Conservation (phyloP, 805 yeast genomes). For the Candida sithepensis region DNA sequence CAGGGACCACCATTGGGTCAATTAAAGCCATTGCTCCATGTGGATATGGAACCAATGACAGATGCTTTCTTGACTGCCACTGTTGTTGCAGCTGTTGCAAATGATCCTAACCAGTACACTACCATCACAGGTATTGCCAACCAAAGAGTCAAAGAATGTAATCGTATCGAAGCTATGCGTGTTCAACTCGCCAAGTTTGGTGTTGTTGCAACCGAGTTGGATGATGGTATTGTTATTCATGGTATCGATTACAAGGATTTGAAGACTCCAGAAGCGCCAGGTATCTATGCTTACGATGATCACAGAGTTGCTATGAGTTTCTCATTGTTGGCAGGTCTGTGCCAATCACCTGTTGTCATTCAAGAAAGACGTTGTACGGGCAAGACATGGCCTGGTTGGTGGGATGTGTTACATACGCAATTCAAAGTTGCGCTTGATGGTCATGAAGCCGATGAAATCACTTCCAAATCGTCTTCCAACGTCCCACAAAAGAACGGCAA, state of each 20-base stretch:
- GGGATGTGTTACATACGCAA: conserved; percentile 81
- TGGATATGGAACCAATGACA: conserved; percentile 99
- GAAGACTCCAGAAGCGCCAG: conserved; percentile 53
- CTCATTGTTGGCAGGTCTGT: conserved; percentile 77
- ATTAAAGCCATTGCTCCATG: conserved; percentile 64
- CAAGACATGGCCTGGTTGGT: conserved; percentile 99
- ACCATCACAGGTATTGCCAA: conserved; percentile 94
- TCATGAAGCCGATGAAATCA: conserved; percentile 39
- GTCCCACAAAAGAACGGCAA: conserved; percentile 35
- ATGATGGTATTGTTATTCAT: conserved; percentile 86
- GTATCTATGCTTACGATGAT: conserved; percentile 83
- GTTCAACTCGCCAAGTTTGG: conserved; percentile 87
- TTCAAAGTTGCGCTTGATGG: conserved; percentile 72
- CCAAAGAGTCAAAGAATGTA: conserved; percentile 97
- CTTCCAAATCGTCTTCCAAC: conserved; percentile 10
- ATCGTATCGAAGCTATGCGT: conserved; percentile 93
- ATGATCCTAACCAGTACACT: conserved; percentile 52
- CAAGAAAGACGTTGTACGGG: conserved; percentile 90
- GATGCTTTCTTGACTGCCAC: conserved; percentile 97
- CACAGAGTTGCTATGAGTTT: conserved; percentile 98
- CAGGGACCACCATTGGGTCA: conserved; percentile 76
- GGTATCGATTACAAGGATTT: conserved; percentile 58
- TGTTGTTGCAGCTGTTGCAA: conserved; percentile 90
- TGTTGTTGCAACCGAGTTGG: conserved; percentile 76
- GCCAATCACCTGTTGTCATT: conserved; percentile 57